Percentiles rank a stretch among this genome's conserved stretches.
Evolutionary conservation across 306 rosid species (phyloP).

Genomic region (Rosa chinensis): DNA sequence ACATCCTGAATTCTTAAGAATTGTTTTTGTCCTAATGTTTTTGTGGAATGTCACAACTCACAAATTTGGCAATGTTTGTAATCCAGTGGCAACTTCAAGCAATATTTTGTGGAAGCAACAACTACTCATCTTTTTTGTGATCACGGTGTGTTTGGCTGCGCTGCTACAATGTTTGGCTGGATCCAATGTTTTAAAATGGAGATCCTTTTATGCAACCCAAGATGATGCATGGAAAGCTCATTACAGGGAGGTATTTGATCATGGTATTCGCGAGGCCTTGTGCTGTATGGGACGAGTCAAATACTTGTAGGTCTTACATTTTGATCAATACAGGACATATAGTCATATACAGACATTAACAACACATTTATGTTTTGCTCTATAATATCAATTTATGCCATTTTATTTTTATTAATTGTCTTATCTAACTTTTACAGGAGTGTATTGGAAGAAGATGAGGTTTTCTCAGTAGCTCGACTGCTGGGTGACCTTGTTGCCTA

Average conservation of each 20-base stretch:
- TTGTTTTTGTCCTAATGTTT: neutral
- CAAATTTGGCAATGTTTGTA: neutral
- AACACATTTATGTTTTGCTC: neutral
- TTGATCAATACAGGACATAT: constrained; percentile 6
- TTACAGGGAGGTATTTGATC: constrained; percentile 79
- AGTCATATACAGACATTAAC: neutral
- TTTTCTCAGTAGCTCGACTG: constrained; percentile 77
- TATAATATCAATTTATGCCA: constrained; percentile 9
- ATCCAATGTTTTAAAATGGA: constrained; percentile 73
- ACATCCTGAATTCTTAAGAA: neutral
- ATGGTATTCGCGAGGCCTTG: constrained; percentile 86
- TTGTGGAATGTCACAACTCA: neutral
- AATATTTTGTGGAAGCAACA: constrained; percentile 39
- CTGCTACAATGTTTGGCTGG: constrained; percentile 68
- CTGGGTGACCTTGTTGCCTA: constrained; percentile 90
- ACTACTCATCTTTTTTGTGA: constrained; percentile 42
- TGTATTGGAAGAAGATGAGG: constrained; percentile 71
- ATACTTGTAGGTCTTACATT: constrained; percentile 56
- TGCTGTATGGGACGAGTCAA: constrained; percentile 85
- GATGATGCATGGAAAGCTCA: constrained; percentile 86
- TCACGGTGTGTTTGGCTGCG: constrained; percentile 44
- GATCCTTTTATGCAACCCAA: constrained; percentile 73
- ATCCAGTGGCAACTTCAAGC: constrained; percentile 44
- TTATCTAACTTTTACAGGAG: constrained; percentile 40
- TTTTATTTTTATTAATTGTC: constrained; percentile 18